phyloP scores from a whole-genome alignment of 2,329 filamentous ascomycete genomes.

The Xylariaceae sp. region DNA sequence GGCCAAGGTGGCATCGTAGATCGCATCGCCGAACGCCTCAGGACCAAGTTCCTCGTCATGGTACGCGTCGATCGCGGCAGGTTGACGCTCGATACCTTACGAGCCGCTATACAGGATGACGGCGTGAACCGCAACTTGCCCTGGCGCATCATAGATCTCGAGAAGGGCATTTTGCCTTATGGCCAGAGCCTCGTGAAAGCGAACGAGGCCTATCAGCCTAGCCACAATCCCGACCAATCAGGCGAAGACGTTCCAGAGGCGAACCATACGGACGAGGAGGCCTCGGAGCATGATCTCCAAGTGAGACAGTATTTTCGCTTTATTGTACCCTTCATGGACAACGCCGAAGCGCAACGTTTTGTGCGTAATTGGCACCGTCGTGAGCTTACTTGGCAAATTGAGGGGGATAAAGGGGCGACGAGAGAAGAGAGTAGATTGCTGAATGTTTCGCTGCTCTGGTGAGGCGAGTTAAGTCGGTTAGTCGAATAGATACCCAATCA shows the following conservation, averaged over 20 bases:
- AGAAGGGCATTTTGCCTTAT: constrained; percentile 27
- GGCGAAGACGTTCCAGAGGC: neutral
- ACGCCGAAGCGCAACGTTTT: constrained; percentile 50
- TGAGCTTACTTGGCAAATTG: constrained; percentile 26
- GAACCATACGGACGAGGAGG: constrained; percentile 2
- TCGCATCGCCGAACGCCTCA: constrained; percentile 17
- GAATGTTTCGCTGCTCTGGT: constrained; percentile 29
- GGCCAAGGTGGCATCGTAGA: constrained; percentile 24
- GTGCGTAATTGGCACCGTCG: constrained; percentile 42
- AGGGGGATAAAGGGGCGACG: constrained; percentile 6
- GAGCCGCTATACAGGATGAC: constrained; percentile 39
- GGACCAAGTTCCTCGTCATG: constrained; percentile 31
- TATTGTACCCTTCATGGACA: constrained; percentile 53
- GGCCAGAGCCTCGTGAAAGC: constrained; percentile 23
- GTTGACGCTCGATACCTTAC: constrained; percentile 33
- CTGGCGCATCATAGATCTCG: constrained; percentile 32
- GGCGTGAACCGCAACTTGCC: constrained; percentile 38
- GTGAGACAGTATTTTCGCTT: constrained; percentile 38
- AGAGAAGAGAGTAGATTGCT: constrained; percentile 28
- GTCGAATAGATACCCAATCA: too few species aligned
- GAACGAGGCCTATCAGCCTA: neutral
- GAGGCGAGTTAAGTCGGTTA: constrained; percentile 1
- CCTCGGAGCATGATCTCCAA: neutral
- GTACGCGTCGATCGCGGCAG: constrained; percentile 34
- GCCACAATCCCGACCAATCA: neutral